Percentiles rank a stretch among this genome's conserved stretches.
Conservation (phyloP, 2,329 filamentous ascomycete genomes). For the Colletotrichum siamense region DNA sequence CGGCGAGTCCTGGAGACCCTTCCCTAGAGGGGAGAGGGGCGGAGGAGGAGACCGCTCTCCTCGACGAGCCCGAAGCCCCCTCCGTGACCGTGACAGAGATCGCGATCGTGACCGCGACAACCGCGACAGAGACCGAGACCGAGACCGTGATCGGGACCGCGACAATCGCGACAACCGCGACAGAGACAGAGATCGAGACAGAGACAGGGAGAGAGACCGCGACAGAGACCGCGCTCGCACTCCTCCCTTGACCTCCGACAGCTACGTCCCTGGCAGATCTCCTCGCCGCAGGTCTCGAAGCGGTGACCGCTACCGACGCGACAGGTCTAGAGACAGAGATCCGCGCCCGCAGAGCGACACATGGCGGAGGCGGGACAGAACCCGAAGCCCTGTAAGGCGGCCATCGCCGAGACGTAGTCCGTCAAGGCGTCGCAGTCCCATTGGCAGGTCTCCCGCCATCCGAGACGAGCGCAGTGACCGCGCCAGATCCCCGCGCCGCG, state of each 20-base stretch:
- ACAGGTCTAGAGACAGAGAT: constrained; percentile 39
- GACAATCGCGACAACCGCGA: constrained; percentile 42
- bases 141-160: constrained; percentile 24
- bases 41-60: constrained; percentile 45
- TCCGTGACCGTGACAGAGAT: constrained; percentile 23
- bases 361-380: constrained; percentile 23
- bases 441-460: constrained; percentile 33
- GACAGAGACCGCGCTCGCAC: constrained; percentile 28
- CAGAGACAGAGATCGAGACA: constrained; percentile 24
- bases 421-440: constrained; percentile 33
- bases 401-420: constrained; percentile 40
- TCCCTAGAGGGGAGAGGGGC: constrained; percentile 43
- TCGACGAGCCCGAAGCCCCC: constrained; percentile 36
- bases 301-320: constrained; percentile 45
- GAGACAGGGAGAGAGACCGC: constrained; percentile 19
- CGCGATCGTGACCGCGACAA: constrained; percentile 30
- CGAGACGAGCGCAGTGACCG: constrained; percentile 43
- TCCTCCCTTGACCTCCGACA: constrained; percentile 46
- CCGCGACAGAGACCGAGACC: constrained; percentile 34
- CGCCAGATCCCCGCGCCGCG: constrained; percentile 26
- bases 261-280: constrained; percentile 51
- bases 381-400: constrained; percentile 37
- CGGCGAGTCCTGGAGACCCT: constrained; percentile 66
- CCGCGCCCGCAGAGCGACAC: constrained; percentile 16
- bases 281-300: constrained; percentile 47